Evolutionary conservation across 192 early-diverging fungal species (phyloP).

Genomic region (Backusella psychrophila): DNA sequence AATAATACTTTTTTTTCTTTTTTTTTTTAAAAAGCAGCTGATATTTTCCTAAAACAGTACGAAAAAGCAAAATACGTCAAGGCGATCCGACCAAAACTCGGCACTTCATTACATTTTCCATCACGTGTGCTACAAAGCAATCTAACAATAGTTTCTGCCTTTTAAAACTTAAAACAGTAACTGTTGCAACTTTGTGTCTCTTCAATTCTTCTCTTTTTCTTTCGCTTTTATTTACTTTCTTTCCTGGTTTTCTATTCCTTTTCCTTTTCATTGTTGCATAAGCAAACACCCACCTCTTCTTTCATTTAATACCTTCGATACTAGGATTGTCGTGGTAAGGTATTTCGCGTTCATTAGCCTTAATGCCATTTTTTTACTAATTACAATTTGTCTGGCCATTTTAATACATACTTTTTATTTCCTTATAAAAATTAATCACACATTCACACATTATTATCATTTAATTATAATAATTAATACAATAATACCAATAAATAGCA

Average conservation of each 20-base stretch:
- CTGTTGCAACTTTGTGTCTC: not conserved
- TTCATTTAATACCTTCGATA: not conserved
- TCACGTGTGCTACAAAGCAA: not conserved
- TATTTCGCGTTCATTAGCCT: not conserved
- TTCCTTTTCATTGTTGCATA: not conserved
- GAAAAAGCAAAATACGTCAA: not conserved
- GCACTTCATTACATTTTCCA: not conserved
- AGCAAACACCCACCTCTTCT: not conserved
- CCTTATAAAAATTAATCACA: not conserved
- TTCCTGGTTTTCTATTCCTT: not conserved
- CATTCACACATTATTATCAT: not conserved
- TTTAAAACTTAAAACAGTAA: constrained; percentile 8
- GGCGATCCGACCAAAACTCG: not conserved
- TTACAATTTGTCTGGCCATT: not conserved
- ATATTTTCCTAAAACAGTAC: not conserved
- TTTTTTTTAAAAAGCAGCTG: not conserved
- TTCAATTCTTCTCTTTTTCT: not conserved
- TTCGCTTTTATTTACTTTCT: not conserved
- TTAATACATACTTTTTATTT: not conserved
- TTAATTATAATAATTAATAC: not conserved
- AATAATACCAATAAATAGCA: not conserved
- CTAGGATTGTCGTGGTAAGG: not conserved
- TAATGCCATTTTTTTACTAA: constrained; percentile 5
- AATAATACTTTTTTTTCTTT: not conserved
- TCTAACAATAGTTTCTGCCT: not conserved